phyloP scores from a whole-genome alignment of 345 rosid species.

The Melaleuca alternifolia region DNA sequence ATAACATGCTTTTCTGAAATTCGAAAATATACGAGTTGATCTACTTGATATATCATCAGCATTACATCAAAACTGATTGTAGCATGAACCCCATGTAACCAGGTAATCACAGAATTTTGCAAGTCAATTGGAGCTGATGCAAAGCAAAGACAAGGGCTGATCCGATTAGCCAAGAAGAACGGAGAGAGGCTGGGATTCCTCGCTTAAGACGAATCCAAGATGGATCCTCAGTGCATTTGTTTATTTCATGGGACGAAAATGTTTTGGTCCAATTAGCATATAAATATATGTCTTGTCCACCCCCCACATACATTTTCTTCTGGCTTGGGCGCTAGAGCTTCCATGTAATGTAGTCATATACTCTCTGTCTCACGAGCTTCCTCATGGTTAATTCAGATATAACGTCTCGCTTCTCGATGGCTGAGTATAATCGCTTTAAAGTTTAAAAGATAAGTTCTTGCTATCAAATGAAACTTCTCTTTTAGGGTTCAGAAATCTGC shows the following conservation, averaged over 20 bases:
- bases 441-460: neutral
- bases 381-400: neutral
- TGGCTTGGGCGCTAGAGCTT: neutral
- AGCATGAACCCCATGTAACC: neutral
- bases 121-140: constrained; percentile 95
- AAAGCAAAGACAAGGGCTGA: constrained; percentile 93
- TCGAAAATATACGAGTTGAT: neutral
- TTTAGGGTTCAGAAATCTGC: neutral
- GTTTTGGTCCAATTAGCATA: neutral
- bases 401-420: neutral
- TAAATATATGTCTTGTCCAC: neutral
- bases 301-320: neutral
- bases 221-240: neutral
- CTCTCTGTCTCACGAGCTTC: neutral
- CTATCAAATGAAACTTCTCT: neutral
- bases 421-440: neutral
- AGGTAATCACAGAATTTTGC: constrained; percentile 95
- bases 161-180: constrained; percentile 93
- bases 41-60: neutral
- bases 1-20: neutral
- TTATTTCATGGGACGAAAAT: constrained; percentile 1
- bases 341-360: neutral
- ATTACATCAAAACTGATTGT: neutral
- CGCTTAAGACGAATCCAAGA: constrained; percentile 27
- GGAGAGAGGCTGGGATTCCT: constrained; percentile 95